These are phyloP conservation scores for Chlorella sp. DNA, from an alignment of 139 green algal genomes.

Conservation along the genomic window DNA sequence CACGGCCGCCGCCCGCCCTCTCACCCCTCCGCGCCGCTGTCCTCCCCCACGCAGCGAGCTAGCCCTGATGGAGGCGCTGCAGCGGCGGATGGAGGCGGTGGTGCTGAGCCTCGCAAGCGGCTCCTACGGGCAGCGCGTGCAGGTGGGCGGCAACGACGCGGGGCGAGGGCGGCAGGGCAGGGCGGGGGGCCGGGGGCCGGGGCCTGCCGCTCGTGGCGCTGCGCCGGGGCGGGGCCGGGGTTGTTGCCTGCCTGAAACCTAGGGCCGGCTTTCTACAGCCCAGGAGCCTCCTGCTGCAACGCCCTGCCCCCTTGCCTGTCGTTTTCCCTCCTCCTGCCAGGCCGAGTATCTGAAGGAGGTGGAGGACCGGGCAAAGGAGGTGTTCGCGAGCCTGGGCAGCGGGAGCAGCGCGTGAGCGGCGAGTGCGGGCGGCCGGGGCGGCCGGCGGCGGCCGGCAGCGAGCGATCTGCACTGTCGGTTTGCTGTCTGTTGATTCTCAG, in stretches of 20 bases:
- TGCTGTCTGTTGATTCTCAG: neutral
- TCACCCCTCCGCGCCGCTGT: neutral
- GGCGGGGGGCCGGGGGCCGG: too few relatives aligned
- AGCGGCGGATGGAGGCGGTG: slow-evolving; percentile 83
- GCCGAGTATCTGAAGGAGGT: slow-evolving; percentile 87
- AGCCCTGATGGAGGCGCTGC: slow-evolving; percentile 75
- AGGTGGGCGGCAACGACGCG: too few relatives aligned
- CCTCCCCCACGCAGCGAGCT: slow-evolving; percentile 40
- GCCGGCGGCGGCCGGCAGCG: neutral
- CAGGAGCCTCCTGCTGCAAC: too few relatives aligned
- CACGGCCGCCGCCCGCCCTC: neutral
- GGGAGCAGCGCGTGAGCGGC: neutral
- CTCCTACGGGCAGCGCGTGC: slow-evolving; percentile 79
- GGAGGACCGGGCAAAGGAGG: slow-evolving; percentile 57
- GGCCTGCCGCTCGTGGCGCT: too few relatives aligned
- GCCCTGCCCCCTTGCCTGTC: too few relatives aligned
- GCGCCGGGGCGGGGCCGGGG: too few relatives aligned
- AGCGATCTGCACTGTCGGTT: too few relatives aligned
- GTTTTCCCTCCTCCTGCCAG: neutral
- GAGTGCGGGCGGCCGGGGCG: neutral
- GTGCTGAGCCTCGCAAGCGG: slow-evolving; percentile 80
- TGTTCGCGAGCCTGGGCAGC: slow-evolving; percentile 57
- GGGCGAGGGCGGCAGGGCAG: too few relatives aligned
- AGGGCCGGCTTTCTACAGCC: too few relatives aligned
- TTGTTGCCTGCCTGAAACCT: too few relatives aligned